Conservation (phyloP, 257 asterid genomes). For the Perilla frutescens region DNA sequence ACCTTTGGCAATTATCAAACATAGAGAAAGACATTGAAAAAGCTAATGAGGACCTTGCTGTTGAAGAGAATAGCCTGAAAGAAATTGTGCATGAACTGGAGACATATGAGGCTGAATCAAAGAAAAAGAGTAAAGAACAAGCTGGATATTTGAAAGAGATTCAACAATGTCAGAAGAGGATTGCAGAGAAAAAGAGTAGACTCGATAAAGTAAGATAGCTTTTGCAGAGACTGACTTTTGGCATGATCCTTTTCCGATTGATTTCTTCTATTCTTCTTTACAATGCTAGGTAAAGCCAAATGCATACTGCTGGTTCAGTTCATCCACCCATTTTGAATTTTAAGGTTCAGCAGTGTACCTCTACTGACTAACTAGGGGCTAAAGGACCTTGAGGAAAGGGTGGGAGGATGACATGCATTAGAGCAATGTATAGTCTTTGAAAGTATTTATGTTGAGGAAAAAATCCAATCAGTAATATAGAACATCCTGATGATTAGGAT, state of each 20-base stretch:
- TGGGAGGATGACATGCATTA: constrained; percentile 1
- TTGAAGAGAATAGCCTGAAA: constrained; percentile 69
- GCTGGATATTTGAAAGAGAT: constrained; percentile 82
- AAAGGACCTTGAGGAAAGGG: constrained; percentile 23
- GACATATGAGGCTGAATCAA: constrained; percentile 70
- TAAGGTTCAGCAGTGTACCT: constrained; percentile 17
- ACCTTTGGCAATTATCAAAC: constrained; percentile 86
- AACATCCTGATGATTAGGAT: background rate
- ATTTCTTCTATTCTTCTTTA: constrained; percentile 24
- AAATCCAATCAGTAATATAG: background rate
- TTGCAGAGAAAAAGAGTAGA: constrained; percentile 73
- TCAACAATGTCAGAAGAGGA: constrained; percentile 69
- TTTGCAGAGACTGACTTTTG: constrained; percentile 12
- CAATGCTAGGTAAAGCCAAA: constrained; percentile 15
- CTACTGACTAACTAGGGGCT: constrained; percentile 1
- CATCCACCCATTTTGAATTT: constrained; percentile 20
- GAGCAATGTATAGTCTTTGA: background rate
- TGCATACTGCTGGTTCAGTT: constrained; percentile 22
- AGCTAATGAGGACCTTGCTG: constrained; percentile 83
- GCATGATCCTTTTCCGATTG: background rate
- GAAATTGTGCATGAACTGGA: constrained; percentile 84
- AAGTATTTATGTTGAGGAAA: background rate
- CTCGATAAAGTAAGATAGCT: constrained; percentile 73
- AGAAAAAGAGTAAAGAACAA: constrained; percentile 77
- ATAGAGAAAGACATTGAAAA: constrained; percentile 77